A percentile compares a stretch with the other conserved stretches of the same genome.
Conservation (phyloP, 202 grass and related monocot genomes). For the Carex arenaria region DNA sequence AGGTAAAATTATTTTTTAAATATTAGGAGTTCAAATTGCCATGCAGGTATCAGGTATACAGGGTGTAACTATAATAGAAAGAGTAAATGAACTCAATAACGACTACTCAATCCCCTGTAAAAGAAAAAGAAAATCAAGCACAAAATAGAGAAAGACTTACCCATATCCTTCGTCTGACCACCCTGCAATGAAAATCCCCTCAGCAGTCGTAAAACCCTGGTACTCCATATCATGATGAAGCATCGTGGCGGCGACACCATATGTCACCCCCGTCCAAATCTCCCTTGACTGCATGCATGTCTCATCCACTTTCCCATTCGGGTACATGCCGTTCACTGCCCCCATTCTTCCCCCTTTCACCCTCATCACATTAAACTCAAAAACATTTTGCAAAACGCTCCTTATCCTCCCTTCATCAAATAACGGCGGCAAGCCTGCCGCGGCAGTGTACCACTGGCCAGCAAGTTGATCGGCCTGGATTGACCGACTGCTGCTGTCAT, state of each 20-base stretch:
- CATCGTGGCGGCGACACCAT: constrained; percentile 83
- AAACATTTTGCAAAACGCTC: constrained; percentile 78
- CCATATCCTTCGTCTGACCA: constrained; percentile 95
- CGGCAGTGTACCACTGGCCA: constrained; percentile 84
- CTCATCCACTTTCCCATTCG: constrained; percentile 88
- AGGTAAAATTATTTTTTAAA: too few species aligned
- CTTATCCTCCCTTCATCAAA: constrained; percentile 82
- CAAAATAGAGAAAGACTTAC: constrained; percentile 32
- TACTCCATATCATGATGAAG: constrained; percentile 88
- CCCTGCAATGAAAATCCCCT: constrained; percentile 83
- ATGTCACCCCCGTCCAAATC: constrained; percentile 97
- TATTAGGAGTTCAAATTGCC: background rate
- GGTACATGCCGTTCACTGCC: constrained; percentile 87
- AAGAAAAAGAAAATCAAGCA: constrained; percentile 2
- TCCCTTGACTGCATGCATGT: constrained; percentile 95
- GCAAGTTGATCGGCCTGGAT: constrained; percentile 95
- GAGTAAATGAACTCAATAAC: background rate
- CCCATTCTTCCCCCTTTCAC: constrained; percentile 95
- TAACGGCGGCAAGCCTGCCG: constrained; percentile 64
- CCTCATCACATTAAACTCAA: constrained; percentile 97
- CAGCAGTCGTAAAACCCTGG: constrained; percentile 79
- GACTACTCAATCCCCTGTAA: background rate
- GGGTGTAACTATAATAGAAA: background rate
- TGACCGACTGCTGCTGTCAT: constrained; percentile 76
- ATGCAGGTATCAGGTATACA: background rate